Base-by-base conservation (phyloP, 2,329 filamentous ascomycete species). In the Cladosporium sp. region DNA sequence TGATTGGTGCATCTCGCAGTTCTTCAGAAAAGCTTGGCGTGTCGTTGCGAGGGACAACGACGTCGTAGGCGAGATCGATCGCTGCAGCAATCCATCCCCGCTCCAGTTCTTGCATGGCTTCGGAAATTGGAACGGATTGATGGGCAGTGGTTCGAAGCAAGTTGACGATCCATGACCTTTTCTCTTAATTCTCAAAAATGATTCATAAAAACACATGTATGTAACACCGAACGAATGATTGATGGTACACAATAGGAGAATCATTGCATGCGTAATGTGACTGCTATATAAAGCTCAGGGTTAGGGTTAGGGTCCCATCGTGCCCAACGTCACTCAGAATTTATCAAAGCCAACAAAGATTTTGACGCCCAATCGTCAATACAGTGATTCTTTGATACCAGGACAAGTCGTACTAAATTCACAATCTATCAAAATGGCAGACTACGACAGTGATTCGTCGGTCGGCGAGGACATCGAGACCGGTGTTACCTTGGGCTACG, bases 401-500 rank as follows among this genome's bases (percentile, higher is more conserved):
- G 2, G 39, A 46, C 39, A 10, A 36, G 16, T n/a, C n/a, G 28
- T 6, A 21, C 14, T 16, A 10, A 11, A 18, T 30, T 6, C 7
- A 23, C 4, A 46, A 1, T 21, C 3, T 23, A 3, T 46, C 23
- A 56, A 28, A 16, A 63, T 63, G 60, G 60, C 60, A 53, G 83
- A 87, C 18, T 96, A 96, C 80, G 92, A 97, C 72, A 96, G 91
- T 76, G 93, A 97, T 73, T 92, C 89, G 1, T 94, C 91, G 0
- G 88, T 84, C 30, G 91, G 87, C 51, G 85, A 87, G 56, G 92
- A 88, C 67, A 90, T 88, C 21, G 89, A 92, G 77, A 98, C 95
- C 7, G 92, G 91, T 70, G 93, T 97, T 2, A 86, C 97, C 1
- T 85, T 99, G 14, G 95, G 95, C 5, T 99, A 96, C 77, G 91